Evolutionary conservation across 129 eudicot genomes (phyloP).

Genomic region (Kitagawia praeruptora): DNA sequence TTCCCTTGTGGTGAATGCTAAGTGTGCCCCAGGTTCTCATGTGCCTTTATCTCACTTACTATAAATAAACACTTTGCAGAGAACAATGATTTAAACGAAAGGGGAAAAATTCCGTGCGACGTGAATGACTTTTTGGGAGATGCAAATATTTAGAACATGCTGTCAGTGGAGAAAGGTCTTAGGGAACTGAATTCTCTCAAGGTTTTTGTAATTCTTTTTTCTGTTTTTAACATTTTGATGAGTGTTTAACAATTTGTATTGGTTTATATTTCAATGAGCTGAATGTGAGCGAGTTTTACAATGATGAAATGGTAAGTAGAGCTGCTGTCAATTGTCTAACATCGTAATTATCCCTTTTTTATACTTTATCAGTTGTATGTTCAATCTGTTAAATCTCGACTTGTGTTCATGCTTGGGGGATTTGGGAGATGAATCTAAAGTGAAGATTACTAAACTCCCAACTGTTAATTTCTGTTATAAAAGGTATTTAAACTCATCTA

Average conservation of each 20-base stretch:
- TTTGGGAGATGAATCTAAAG: no score
- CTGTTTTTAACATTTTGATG: background rate
- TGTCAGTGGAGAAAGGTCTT: constrained; percentile 83
- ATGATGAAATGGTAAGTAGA: background rate
- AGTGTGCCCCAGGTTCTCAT: background rate
- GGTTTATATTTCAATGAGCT: background rate
- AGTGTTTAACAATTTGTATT: background rate
- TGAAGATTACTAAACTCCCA: no score
- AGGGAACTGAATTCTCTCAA: constrained; percentile 60
- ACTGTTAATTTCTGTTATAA: no score
- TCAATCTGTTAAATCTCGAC: no score
- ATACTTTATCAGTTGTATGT: no score
- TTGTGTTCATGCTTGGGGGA: no score
- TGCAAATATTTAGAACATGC: constrained; percentile 79
- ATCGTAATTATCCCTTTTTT: no score
- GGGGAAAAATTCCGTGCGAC: constrained; percentile 29
- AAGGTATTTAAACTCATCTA: no score
- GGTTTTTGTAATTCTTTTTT: constrained; percentile 27
- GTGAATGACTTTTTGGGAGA: constrained; percentile 28
- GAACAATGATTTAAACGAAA: constrained; percentile 49
- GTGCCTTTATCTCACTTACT: background rate
- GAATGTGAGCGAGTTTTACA: background rate
- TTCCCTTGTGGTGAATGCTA: no score
- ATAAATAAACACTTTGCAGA: constrained; percentile 21
- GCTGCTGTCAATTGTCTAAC: background rate